Conservation (phyloP, 176 grass and related monocot species). For the Leersia perrieri region DNA sequence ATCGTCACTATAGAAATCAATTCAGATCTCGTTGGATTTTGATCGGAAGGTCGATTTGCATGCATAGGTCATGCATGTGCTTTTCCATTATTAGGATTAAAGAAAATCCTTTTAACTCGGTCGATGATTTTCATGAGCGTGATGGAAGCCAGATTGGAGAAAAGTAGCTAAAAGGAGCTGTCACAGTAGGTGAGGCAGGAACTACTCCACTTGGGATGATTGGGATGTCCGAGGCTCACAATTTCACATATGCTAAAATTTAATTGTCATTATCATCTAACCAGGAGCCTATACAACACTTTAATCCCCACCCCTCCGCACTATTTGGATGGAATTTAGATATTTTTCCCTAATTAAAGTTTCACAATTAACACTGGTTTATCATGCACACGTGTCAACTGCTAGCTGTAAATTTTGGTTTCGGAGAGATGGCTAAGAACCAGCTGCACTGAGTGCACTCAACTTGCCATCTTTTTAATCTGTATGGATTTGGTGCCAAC, state of each 20-base stretch:
- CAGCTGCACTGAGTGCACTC: neutral
- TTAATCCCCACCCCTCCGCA: neutral
- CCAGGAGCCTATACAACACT: neutral
- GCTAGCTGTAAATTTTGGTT: neutral
- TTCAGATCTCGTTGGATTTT: too few species aligned
- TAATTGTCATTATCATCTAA: neutral
- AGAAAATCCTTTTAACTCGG: neutral
- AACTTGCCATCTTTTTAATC: neutral
- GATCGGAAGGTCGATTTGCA: too few species aligned
- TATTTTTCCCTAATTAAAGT: neutral
- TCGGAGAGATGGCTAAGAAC: neutral
- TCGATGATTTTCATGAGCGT: constrained; percentile 23
- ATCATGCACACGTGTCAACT: too few species aligned
- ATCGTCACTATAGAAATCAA: too few species aligned
- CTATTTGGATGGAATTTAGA: neutral
- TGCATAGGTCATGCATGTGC: too few species aligned
- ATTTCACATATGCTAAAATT: neutral
- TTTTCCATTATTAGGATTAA: neutral
- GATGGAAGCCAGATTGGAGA: constrained; percentile 36
- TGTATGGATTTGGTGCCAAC: too few species aligned
- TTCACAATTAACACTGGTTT: neutral
- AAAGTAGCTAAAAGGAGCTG: constrained; percentile 31
- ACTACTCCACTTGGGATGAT: constrained; percentile 14
- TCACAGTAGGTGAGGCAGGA: constrained; percentile 35
- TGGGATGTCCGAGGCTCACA: neutral